These are phyloP conservation scores for Ophiocordyceps camponoti-leonardi DNA, from an alignment of 2,329 filamentous ascomycete species.

Conservation along the genomic window DNA sequence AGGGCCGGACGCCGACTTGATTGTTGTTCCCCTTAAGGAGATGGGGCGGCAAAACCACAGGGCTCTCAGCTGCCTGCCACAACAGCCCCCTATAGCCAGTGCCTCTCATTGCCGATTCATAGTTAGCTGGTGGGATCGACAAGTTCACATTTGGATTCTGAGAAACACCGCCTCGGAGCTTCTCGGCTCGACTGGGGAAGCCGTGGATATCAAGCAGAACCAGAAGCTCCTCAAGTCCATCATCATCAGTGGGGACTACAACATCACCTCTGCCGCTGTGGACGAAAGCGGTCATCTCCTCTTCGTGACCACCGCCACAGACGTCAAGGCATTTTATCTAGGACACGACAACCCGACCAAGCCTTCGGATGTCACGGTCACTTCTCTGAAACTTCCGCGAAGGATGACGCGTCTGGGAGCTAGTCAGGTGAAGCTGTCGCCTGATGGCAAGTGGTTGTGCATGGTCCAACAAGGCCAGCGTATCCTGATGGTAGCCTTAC, in stretches of 20 bases:
- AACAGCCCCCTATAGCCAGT: constrained; percentile 55
- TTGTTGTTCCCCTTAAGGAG: constrained; percentile 59
- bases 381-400: constrained; percentile 48
- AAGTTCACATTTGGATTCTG: constrained; percentile 66
- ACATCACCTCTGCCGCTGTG: constrained; percentile 59
- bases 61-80: constrained; percentile 67
- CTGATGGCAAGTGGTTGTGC: constrained; percentile 52
- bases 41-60: constrained; percentile 70
- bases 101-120: constrained; percentile 59
- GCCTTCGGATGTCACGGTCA: constrained; percentile 46
- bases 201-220: constrained; percentile 29
- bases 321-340: constrained; percentile 64
- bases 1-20: constrained; percentile 75
- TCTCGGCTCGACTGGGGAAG: constrained; percentile 20
- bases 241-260: constrained; percentile 56
- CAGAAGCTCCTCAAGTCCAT: constrained; percentile 54
- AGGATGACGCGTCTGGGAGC: constrained; percentile 45
- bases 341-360: constrained; percentile 30
- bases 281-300: constrained; percentile 57
- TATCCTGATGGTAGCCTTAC: constrained; percentile 27
- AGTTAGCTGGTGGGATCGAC: constrained; percentile 82
- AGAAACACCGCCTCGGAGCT: constrained; percentile 28
- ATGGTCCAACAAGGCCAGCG: constrained; percentile 44
- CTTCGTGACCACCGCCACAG: constrained; percentile 55
- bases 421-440: constrained; percentile 50